phyloP scores from a whole-genome alignment of 495 filamentous ascomycete genomes.

The Ascodesmis nigricans region DNA sequence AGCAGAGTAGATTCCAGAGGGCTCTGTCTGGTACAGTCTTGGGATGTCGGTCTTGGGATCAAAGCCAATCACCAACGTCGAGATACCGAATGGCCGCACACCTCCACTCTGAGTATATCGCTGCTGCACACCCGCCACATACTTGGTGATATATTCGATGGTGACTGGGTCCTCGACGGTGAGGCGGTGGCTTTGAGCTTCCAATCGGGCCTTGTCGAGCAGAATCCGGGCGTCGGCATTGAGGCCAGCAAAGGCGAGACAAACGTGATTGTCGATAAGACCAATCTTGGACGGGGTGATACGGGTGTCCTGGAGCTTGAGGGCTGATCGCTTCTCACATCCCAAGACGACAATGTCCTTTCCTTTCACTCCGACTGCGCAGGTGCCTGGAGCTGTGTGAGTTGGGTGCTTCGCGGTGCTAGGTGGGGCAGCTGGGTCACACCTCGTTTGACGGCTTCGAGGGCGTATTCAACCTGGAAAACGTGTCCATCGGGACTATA shows the following conservation, averaged over 20 bases:
- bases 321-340: constrained; percentile 94
- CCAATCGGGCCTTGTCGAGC: constrained; percentile 88
- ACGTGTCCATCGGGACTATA: constrained; percentile 92
- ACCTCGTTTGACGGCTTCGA: constrained; percentile 97
- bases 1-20: constrained; percentile 92
- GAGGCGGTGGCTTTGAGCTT: constrained; percentile 89
- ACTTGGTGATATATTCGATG: constrained; percentile 98
- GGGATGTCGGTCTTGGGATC: constrained; percentile 73
- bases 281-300: constrained; percentile 98
- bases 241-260: constrained; percentile 86
- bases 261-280: constrained; percentile 80
- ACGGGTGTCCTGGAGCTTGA: constrained; percentile 97
- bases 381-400: constrained; percentile 43
- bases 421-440: constrained; percentile 11
- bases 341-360: constrained; percentile 82
- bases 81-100: constrained; percentile 92
- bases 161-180: constrained; percentile 96
- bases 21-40: constrained; percentile 90
- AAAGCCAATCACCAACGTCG: constrained; percentile 90
- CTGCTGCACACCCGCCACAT: constrained; percentile 92
- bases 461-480: constrained; percentile 98
- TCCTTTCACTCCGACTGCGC: constrained; percentile 94
- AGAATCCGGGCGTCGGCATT: constrained; percentile 95
- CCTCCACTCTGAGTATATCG: constrained; percentile 95
- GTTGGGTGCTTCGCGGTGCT: not conserved